Percentiles rank a stretch among this genome's conserved stretches.
Conservation (phyloP, 2,329 filamentous ascomycete species). For the Colletotrichum orbiculare region DNA sequence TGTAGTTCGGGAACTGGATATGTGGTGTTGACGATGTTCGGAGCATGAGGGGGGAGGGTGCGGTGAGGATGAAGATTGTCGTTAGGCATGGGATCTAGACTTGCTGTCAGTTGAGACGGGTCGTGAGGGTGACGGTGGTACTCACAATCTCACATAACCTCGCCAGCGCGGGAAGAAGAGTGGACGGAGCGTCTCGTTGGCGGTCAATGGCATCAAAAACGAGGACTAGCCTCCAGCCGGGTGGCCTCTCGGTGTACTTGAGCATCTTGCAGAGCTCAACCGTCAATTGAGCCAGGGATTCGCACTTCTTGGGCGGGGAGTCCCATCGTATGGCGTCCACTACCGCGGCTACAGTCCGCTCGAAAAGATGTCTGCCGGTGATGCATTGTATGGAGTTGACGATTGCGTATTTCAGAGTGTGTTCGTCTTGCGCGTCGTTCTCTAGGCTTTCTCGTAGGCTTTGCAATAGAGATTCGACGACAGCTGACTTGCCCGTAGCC, state of each 20-base stretch:
- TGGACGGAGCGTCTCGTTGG: constrained; percentile 82
- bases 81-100: constrained; percentile 80
- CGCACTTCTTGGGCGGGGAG: constrained; percentile 72
- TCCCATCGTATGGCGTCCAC: constrained; percentile 61
- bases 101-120: constrained; percentile 20
- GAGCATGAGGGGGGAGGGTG: constrained; percentile 75
- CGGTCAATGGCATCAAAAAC: constrained; percentile 90
- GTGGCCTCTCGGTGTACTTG: constrained; percentile 51
- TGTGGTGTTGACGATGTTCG: constrained; percentile 74
- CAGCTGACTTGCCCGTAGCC: constrained; percentile 85
- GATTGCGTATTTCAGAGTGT: constrained; percentile 66
- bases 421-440: constrained; percentile 52
- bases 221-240: constrained; percentile 74
- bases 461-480: constrained; percentile 72
- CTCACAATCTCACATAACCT: constrained; percentile 83
- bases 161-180: constrained; percentile 82
- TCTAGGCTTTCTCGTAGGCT: constrained; percentile 46
- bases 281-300: constrained; percentile 81
- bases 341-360: constrained; percentile 73
- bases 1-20: constrained; percentile 86
- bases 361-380: constrained; percentile 80
- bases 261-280: constrained; percentile 78
- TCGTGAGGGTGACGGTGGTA: constrained; percentile 27
- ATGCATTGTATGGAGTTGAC: constrained; percentile 81
- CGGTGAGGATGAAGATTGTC: constrained; percentile 80